phyloP scores from a whole-genome alignment of 2,329 filamentous ascomycete genomes.

The Madurella fahalii region DNA sequence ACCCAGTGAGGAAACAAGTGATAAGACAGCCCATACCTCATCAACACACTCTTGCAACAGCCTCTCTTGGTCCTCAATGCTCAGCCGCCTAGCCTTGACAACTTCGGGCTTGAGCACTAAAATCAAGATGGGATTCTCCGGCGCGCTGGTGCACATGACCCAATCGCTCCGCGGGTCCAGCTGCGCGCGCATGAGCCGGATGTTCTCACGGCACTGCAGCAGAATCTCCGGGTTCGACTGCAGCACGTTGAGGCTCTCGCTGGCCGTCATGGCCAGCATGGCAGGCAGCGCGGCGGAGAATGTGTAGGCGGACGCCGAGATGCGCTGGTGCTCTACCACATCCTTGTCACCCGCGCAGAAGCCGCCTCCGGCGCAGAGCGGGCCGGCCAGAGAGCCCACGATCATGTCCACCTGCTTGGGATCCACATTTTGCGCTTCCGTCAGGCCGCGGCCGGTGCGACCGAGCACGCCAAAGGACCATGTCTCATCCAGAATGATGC shows the following conservation, averaged over 20 bases:
- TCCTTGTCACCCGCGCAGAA: conserved; percentile 92
- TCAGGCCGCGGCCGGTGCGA: conserved; percentile 83
- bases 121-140: conserved; percentile 84
- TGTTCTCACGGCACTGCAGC: conserved; percentile 75
- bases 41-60: conserved; percentile 91
- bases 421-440: conserved; percentile 95
- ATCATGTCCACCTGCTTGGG: conserved; percentile 95
- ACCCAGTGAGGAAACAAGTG: not conserved
- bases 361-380: conserved; percentile 86
- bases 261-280: conserved; percentile 90
- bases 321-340: conserved; percentile 93
- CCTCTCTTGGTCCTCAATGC: conserved; percentile 72
- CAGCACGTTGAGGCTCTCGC: conserved; percentile 80
- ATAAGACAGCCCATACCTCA: conserved; percentile 60
- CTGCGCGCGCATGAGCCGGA: conserved; percentile 78
- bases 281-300: conserved; percentile 94
- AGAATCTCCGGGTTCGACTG: conserved; percentile 84
- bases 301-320: conserved; percentile 87
- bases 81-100: conserved; percentile 64
- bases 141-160: conserved; percentile 74
- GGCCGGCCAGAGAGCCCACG: conserved; percentile 83
- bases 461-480: conserved; percentile 96
- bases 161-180: conserved; percentile 92
- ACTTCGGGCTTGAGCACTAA: conserved; percentile 81
- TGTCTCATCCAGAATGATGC: conserved; percentile 93